Evolutionary conservation across 805 yeast species (phyloP), one percentile per base, ranked within the genome.

Genomic region (Lipomyces yamanashiensis): DNA sequence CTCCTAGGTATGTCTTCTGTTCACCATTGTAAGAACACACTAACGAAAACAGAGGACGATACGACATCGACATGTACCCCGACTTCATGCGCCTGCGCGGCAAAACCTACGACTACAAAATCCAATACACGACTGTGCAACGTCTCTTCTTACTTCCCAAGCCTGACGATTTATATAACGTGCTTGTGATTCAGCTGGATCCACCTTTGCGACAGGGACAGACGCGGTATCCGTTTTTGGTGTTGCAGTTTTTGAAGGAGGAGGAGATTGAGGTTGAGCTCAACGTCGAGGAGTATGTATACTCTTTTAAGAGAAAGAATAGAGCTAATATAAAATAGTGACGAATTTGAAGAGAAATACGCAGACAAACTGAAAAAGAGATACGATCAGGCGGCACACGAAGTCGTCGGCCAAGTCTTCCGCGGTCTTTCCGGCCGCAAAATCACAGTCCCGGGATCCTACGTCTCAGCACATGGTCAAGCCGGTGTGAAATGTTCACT

Each of bases 171-270:
- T 81, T 89, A 49, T 96, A 93, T 74, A 96, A 93, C 75, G 80
- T 92, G 69, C 81, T 95, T 74, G 87, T 95, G 7, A 79, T 93
- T 64, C 97, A 96, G 73, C 88, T 95, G 52, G 98, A 93, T 70
- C 99, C 99, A 33, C 99, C 99, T 1, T 80, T 95, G 68, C 87
- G 98, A 75, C 99, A 95, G 78, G 99, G 99, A 61, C 98, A 95
- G 78, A 95, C 99, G 0, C 85, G 97, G 64, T 93, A 95, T 73
- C 96, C 97, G 47, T 95, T 90, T 75, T 80, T 95, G 74, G 93
- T 92, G 13, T 78, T 93, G 75, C 99, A 95, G 78, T 90, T 95
- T 73, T 84, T 88, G 65, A 85, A 87, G 59, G 97, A 92, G 68
- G 99, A 95, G 76, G 96, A 90, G 73, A 84, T 90, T 54, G 97